A percentile compares a stretch with the other conserved stretches of the same genome.
These are phyloP conservation scores for Saposhnikovia divaricata DNA, from an alignment of 129 eudicot genomes.

Conservation along the genomic window DNA sequence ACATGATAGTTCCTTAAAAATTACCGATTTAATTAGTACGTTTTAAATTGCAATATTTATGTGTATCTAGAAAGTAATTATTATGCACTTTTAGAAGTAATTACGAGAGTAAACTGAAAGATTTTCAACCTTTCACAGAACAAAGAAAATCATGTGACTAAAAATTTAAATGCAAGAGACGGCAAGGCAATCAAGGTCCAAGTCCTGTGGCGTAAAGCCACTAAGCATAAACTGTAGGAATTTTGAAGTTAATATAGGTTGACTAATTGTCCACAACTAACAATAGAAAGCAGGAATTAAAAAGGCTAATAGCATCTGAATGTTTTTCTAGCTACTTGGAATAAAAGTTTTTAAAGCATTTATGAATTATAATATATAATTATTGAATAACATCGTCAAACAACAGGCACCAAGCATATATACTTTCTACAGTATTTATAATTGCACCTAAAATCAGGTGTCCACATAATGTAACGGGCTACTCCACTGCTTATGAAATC, in stretches of 20 bases:
- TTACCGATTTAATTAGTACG: not conserved
- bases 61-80: not conserved
- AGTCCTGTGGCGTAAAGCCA: not conserved
- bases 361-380: not conserved
- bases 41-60: not conserved
- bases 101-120: not conserved
- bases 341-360: not conserved
- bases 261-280: not conserved
- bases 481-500: too few species aligned
- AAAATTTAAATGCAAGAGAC: not conserved
- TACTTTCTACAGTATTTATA: constrained; percentile 85
- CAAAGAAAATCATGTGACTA: not conserved
- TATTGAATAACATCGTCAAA: constrained; percentile 4
- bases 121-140: not conserved
- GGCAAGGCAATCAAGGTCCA: not conserved
- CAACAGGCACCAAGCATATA: not conserved
- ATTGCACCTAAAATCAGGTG: too few species aligned
- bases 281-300: not conserved
- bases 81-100: not conserved
- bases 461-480: too few species aligned
- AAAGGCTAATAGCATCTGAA: not conserved
- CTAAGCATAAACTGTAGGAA: not conserved
- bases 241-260: not conserved
- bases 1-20: not conserved
- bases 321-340: not conserved